Base-by-base conservation (phyloP, 805 yeast species). In the Monosporozyma servazzii region DNA sequence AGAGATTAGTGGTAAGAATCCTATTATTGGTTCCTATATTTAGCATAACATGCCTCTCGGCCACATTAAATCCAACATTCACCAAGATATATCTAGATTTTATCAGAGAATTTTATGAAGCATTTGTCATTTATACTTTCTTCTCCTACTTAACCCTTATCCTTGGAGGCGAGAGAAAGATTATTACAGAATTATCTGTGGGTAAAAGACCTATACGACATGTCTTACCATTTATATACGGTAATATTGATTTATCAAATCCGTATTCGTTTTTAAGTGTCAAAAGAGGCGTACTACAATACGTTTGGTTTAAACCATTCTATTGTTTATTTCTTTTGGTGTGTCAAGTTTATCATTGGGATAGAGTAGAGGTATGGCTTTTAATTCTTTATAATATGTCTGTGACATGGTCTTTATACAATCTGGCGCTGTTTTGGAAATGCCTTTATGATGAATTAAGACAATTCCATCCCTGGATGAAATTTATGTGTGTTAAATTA, bases 101-200 rank as follows among this genome's bases (percentile, higher is more conserved):
- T 0, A 60, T 86, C 0, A 74, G 93, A 45, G 99, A 93, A 64
- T 79, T 91, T 1, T 93, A 93, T 67, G 99, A 93, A 67, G 97
- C 98, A 0, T 88, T 93, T 69, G 96, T 90, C 33, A 86, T 93
- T 33, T 93, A 93, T 67, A 88, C 96, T 1, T 93, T 93, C 65
- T 91, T 87, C 71, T 78, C 91, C 31, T 73, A 89, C 29, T 72
- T 93, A 50, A 88, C 95, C 0, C 79, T 82, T 55, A 78, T 88
- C 72, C 74, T 93, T 9, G 98, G 97, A 0, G 99, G 99, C 17
- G 99, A 95, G 63, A 75, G 95, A 48, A 80, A 80, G 53, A 88
- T 93, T 25, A 83, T 68, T 7, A 63, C 93, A 31, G 79, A 86
- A 48, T 76, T 85, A 47, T 88, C 93, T 2, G n/a, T 40, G 6